phyloP scores from a whole-genome alignment of 345 rosid species.

The Salix dunnii region DNA sequence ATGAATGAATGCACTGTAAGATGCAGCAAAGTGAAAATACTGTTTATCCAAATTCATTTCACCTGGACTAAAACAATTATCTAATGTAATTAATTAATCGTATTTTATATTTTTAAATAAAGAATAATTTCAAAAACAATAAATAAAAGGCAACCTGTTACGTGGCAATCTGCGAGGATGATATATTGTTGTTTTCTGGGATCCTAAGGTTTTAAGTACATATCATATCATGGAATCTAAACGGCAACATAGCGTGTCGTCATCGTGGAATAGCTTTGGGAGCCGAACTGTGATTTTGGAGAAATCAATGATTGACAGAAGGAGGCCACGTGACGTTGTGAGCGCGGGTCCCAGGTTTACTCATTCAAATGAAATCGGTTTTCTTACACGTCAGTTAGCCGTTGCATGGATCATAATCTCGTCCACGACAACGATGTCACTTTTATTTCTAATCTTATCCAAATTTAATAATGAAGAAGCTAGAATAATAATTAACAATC shows the following conservation, averaged over 20 bases:
- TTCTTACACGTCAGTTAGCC: conserved; percentile 29
- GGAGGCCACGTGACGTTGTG: conserved; percentile 6
- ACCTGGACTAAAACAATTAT: too few species aligned
- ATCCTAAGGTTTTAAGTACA: neutral
- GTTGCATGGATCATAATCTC: conserved; percentile 14
- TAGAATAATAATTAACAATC: neutral
- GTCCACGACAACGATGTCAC: neutral
- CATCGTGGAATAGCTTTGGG: neutral
- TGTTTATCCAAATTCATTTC: too few species aligned
- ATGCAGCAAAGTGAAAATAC: too few species aligned
- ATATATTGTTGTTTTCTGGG: too few species aligned
- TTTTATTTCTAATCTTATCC: neutral
- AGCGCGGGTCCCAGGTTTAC: neutral
- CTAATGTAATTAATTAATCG: too few species aligned
- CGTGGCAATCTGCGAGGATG: too few species aligned
- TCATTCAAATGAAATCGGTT: neutral
- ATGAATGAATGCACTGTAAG: too few species aligned
- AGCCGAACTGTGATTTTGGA: neutral
- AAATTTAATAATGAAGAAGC: too few species aligned
- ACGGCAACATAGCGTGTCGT: neutral
- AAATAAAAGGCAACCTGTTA: too few species aligned
- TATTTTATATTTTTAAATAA: too few species aligned
- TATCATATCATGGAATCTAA: neutral
- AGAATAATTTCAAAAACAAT: too few species aligned
- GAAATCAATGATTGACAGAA: conserved; percentile 4